Evolutionary conservation across 1,139 yeast genomes (phyloP), one percentile per base, ranked within the genome.

Genomic region (Petasospora rhodanensis): DNA sequence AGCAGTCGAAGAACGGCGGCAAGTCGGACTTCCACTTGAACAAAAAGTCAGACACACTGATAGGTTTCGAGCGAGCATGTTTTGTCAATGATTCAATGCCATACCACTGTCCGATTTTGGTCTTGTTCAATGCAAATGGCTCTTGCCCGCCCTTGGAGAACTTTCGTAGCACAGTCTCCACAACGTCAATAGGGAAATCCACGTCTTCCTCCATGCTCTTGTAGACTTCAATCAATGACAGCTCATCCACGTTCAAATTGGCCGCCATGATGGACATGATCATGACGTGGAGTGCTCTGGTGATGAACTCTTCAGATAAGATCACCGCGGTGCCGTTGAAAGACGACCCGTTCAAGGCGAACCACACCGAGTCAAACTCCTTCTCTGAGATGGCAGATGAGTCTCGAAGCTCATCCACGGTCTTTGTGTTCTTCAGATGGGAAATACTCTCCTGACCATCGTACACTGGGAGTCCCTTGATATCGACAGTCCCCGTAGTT

Each of bases 1-100:
- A 70, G 25, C 74, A 68, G 28, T 68, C 72, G 52, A 73, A 73
- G 48, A 74, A 76, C 4, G 79, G 73, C 1, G 95, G 94, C 28
- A 84, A 63, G 6, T 70, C 62, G 1, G 76, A 62, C 46, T 76
- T 76, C 85, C 95, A 80, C 35, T 64, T 65, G 35, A 75, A 66
- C 31, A 75, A 58, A 45, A 79, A 74, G 41, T 75, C 83, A 30
- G 68, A 68, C 2, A 53, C 48, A n/a, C 55, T 46, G 14, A 60
- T 45, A 8, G 62, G 45, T 15, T 45, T 48, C 4, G 42, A 35
- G 4, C 52, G 39, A 11, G 62, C 68, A 44, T 51, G 59, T 39
- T 49, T 58, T 43, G 52, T 61, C 31, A 84, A 60, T 0, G 78
- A 64, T 35, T 68, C 64, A 3, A 72, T 54, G 2, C 89, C 93